These are phyloP conservation scores for Theobroma cacao DNA, from an alignment of 345 rosid genomes.

Conservation along the genomic window DNA sequence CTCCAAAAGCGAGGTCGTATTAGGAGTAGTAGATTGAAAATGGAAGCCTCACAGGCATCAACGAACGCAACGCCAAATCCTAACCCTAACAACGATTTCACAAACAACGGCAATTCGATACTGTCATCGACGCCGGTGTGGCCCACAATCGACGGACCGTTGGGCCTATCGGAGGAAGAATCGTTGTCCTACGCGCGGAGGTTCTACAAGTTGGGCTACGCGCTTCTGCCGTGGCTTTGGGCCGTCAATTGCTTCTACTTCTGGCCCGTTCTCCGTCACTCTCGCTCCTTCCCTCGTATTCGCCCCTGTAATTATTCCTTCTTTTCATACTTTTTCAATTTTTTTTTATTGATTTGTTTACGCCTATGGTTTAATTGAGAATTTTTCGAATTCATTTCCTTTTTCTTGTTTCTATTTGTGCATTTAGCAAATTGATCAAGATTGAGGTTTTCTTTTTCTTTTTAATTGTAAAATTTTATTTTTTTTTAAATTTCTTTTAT, in stretches of 20 bases:
- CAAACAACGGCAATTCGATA: slow-evolving; percentile 27
- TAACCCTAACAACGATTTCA: slow-evolving; percentile 19
- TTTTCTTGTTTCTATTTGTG: background rate
- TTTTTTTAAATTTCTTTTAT: slow-evolving; percentile 5
- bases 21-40: background rate
- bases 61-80: slow-evolving; percentile 22
- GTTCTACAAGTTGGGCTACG: slow-evolving; percentile 88
- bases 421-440: background rate
- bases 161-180: slow-evolving; percentile 85
- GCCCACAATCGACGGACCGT: slow-evolving; percentile 89
- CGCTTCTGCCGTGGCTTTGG: slow-evolving; percentile 91
- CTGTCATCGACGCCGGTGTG: slow-evolving; percentile 56
- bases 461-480: background rate
- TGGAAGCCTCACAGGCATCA: slow-evolving; percentile 58
- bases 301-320: slow-evolving; percentile 50
- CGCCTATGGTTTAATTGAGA: background rate
- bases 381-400: background rate
- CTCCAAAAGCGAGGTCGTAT: background rate
- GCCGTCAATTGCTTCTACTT: slow-evolving; percentile 97
- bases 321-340: slow-evolving; percentile 9
- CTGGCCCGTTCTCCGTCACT: slow-evolving; percentile 95
- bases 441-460: background rate
- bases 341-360: background rate
- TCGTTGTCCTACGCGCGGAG: slow-evolving; percentile 78
- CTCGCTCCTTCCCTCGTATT: slow-evolving; percentile 78